These are phyloP conservation scores for Ustilago vetiveriae DNA, from an alignment of 1,284 basidiomycete species.

Conservation along the genomic window DNA sequence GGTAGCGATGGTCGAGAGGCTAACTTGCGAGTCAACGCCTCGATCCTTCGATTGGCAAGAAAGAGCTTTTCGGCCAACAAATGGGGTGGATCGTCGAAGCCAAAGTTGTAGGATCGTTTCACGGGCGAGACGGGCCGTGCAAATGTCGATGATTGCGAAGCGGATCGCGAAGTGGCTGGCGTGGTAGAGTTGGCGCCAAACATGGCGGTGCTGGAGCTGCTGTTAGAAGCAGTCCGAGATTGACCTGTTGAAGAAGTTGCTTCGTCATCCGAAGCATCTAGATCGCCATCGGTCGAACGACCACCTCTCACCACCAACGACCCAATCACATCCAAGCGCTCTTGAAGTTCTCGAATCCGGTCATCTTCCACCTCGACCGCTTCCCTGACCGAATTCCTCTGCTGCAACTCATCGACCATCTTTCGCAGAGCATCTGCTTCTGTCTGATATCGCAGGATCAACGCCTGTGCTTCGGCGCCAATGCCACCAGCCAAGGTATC, in stretches of 20 bases:
- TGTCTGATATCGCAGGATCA: slow-evolving; percentile 56
- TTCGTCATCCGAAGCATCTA: slow-evolving; percentile 10
- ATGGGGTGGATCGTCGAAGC: slow-evolving; percentile 52
- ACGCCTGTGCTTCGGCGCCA: slow-evolving; percentile 56
- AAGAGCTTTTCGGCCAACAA: slow-evolving; percentile 61
- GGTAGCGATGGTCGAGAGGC: slow-evolving; percentile 45
- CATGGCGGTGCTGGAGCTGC: slow-evolving; percentile 1
- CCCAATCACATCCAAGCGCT: slow-evolving; percentile 57
- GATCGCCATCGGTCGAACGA: slow-evolving; percentile 12
- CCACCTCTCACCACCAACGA: slow-evolving; percentile 58
- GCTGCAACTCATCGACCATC: slow-evolving; percentile 51
- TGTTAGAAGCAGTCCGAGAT: background rate
- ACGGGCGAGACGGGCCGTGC: slow-evolving; percentile 52
- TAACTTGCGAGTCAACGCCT: slow-evolving; percentile 37
- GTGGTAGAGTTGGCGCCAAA: background rate
- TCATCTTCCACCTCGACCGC: slow-evolving; percentile 26
- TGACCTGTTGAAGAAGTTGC: background rate
- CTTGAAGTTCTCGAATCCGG: slow-evolving; percentile 45
- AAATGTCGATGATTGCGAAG: slow-evolving; percentile 19
- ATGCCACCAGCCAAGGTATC: slow-evolving; percentile 57
- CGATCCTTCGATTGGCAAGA: slow-evolving; percentile 47
- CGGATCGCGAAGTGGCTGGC: slow-evolving; percentile 11
- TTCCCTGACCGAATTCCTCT: slow-evolving; percentile 8
- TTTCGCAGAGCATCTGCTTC: slow-evolving; percentile 57
- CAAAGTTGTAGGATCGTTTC: slow-evolving; percentile 35